Conservation (phyloP, 331 rosid species). For the Stylosanthes scabra region DNA sequence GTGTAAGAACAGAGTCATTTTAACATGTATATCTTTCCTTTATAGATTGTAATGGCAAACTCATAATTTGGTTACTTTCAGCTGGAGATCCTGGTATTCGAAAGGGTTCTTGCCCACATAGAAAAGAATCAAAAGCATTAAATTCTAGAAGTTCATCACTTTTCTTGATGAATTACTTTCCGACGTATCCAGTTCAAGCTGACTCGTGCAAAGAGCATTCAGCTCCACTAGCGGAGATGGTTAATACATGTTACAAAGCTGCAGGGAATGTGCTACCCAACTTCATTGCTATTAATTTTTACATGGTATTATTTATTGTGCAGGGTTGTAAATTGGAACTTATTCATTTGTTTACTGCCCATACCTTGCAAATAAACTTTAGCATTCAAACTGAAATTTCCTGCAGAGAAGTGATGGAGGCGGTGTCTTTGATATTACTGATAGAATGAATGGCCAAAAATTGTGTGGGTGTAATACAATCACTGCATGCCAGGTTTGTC, state of each 20-base stretch:
- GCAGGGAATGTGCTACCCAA: conserved; percentile 84
- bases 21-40: not conserved
- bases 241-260: conserved; percentile 84
- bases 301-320: conserved; percentile 71
- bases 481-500: conserved; percentile 91
- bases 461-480: conserved; percentile 89
- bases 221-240: conserved; percentile 87
- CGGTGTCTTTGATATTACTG: conserved; percentile 90
- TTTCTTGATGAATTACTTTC: conserved; percentile 87
- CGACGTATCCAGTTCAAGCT: conserved; percentile 89
- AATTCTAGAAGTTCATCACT: conserved; percentile 74
- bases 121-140: conserved; percentile 89
- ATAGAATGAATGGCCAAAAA: conserved; percentile 84
- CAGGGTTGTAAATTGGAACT: conserved; percentile 13
- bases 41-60: conserved; percentile 22
- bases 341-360: conserved; percentile 13
- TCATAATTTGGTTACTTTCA: conserved; percentile 49
- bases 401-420: conserved; percentile 98
- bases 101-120: conserved; percentile 76
- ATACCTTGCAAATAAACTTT: conserved; percentile 31
- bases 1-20: conserved; percentile 55
- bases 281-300: conserved; percentile 92
- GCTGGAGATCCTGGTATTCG: conserved; percentile 97
- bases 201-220: conserved; percentile 99
- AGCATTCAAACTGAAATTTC: conserved; percentile 45